A percentile compares a stretch with the other conserved stretches of the same genome.
phyloP scores from a whole-genome alignment of 2,329 filamentous ascomycete species.

The Exophiala phaeomuriformis region DNA sequence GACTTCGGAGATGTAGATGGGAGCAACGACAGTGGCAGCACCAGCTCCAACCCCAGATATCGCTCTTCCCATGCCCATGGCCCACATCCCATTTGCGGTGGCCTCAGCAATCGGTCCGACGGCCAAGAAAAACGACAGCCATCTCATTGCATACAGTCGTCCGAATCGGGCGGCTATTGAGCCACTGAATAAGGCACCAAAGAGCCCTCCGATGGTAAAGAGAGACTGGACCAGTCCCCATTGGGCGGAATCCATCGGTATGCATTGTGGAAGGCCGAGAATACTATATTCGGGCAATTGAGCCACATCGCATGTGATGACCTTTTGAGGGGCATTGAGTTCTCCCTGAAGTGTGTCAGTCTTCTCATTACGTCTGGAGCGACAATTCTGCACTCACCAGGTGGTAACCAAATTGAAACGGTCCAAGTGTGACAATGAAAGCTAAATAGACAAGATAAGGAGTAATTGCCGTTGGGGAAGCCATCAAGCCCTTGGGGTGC shows the following conservation, averaged over 20 bases:
- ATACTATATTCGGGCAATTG: slow-evolving; percentile 34
- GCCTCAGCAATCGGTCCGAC: slow-evolving; percentile 70
- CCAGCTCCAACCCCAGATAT: slow-evolving; percentile 79
- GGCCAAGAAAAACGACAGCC: slow-evolving; percentile 69
- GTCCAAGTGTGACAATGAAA: slow-evolving; percentile 69
- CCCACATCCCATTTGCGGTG: slow-evolving; percentile 56
- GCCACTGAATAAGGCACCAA: slow-evolving; percentile 73
- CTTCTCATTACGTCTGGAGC: not conserved
- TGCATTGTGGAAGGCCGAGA: slow-evolving; percentile 56
- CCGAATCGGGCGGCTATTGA: slow-evolving; percentile 72
- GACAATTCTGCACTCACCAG: slow-evolving; percentile 51
- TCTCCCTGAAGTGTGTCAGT: slow-evolving; percentile 64
- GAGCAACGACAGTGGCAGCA: slow-evolving; percentile 83
- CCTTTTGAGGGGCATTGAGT: slow-evolving; percentile 87
- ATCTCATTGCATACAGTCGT: slow-evolving; percentile 65
- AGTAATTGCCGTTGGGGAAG: slow-evolving; percentile 3
- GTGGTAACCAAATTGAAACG: slow-evolving; percentile 90
- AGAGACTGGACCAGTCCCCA: slow-evolving; percentile 84
- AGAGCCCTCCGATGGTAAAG: slow-evolving; percentile 80
- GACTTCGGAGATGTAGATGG: slow-evolving; percentile 89
- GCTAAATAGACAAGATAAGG: slow-evolving; percentile 61
- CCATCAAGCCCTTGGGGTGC: slow-evolving; percentile 6
- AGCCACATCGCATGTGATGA: slow-evolving; percentile 72
- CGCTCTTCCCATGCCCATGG: slow-evolving; percentile 67
- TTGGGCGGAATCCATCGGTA: slow-evolving; percentile 73